Evolutionary conservation across 176 grass and related monocot genomes (phyloP), one percentile per base, ranked within the genome.

Genomic region (Carex kokanica): DNA sequence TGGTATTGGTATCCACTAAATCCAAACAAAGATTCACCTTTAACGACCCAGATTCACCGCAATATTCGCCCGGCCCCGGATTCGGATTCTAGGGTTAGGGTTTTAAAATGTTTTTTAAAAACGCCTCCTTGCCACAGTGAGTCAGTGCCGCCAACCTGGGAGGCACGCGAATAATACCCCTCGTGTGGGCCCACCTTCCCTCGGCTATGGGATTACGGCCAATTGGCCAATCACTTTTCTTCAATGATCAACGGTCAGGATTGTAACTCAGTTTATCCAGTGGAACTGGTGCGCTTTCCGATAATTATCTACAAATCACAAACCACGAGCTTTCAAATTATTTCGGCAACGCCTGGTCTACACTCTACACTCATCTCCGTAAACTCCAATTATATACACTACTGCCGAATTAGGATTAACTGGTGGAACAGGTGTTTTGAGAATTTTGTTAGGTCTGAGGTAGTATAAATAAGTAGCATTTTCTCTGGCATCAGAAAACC

Each of bases 381-480:
- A 32, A 12, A 78, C 43, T 6, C 1, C 56, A 59, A 11, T 20
- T 20, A 59, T 1, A 56, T 4, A 56, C 2, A 55, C 13, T 15
- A 17, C 16, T 49, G 2, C 8, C 8, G 16, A 34, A 16, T 43
- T 40, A 16, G 14, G 16, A 70, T 78, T 78, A 18, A n/a, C 8
- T 21, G 53, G 32, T 81, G 17, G 31, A 60, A 40, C 15, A 9
- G 78, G 29, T 65, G 11, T 47, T 65, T 20, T 18, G 60, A 16
- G 58, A 47, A 21, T 51, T 17, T 64, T 53, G 34, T 11, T 62
- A 64, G 79, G 60, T 82, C 59, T 49, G 10, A 65, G 27, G 59
- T 13, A 82, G 18, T 82, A 82, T 82, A 82, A 82, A 82, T 82
- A 82, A 31, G 25, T 54, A 34, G 77, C 29, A 79, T 51, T 64